These are phyloP conservation scores for Tylopilus sp. DNA, from an alignment of 768 basidiomycete genomes.

Conservation along the genomic window DNA sequence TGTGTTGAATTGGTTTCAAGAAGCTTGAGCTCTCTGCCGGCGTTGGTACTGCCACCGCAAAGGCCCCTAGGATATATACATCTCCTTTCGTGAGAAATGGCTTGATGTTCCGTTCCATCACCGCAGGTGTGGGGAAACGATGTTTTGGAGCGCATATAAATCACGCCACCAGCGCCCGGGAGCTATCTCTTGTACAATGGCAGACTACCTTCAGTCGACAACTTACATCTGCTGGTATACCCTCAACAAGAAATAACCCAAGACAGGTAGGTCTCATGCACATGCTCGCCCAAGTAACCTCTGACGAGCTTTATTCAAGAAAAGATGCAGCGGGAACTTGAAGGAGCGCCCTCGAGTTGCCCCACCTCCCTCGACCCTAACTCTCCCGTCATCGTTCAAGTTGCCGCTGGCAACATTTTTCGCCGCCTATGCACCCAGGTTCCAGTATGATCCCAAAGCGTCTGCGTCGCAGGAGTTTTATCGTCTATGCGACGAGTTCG, in stretches of 20 bases:
- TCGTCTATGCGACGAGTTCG: conserved; percentile 10
- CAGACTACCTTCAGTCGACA: background rate
- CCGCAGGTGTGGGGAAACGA: too few species aligned
- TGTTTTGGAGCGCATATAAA: too few species aligned
- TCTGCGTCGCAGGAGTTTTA: conserved; percentile 15
- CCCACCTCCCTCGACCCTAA: background rate
- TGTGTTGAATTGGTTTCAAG: too few species aligned
- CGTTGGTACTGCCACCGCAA: too few species aligned
- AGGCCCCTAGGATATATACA: too few species aligned
- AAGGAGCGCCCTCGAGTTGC: background rate
- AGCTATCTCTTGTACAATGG: too few species aligned
- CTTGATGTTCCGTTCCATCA: too few species aligned
- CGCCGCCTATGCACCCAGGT: background rate
- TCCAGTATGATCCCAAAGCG: background rate
- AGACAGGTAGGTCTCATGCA: background rate
- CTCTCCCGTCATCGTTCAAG: background rate
- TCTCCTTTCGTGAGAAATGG: too few species aligned
- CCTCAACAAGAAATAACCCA: background rate
- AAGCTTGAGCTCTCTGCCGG: too few species aligned
- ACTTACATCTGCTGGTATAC: background rate
- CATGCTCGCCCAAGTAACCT: background rate
- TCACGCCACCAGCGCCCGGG: too few species aligned
- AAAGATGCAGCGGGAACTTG: background rate
- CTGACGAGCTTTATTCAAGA: background rate
- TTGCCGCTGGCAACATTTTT: conserved; percentile 5